Evolutionary conservation across 345 rosid genomes (phyloP).

Genomic region (Orychophragmus violaceus): DNA sequence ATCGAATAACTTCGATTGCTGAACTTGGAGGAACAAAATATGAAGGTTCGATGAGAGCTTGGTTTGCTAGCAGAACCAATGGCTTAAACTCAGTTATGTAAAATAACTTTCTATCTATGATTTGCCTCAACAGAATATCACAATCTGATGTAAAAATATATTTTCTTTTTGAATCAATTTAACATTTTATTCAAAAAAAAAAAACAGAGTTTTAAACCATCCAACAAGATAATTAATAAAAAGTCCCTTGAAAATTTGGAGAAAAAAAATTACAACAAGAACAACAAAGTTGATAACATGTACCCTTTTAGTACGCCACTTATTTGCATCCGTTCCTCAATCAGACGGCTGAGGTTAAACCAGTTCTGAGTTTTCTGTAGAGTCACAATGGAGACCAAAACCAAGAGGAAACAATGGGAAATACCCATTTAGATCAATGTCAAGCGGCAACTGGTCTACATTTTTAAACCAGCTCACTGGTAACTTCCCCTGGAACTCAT

Average conservation of each 20-base stretch:
- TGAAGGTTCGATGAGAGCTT: too few species aligned
- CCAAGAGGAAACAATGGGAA: slow-evolving; percentile 34
- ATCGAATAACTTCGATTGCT: too few species aligned
- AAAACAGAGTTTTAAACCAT: background rate
- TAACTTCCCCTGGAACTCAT: slow-evolving; percentile 15
- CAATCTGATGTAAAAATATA: too few species aligned
- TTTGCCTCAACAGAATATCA: too few species aligned
- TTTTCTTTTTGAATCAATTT: too few species aligned
- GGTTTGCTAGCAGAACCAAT: too few species aligned
- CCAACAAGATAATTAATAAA: background rate
- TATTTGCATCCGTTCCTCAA: background rate
- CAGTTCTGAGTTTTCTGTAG: slow-evolving; percentile 21
- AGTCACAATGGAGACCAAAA: background rate
- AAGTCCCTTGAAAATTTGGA: background rate
- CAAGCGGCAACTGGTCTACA: slow-evolving; percentile 42
- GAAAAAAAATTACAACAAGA: background rate
- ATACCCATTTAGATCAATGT: slow-evolving; percentile 33
- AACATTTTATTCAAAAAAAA: too few species aligned
- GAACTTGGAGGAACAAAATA: too few species aligned
- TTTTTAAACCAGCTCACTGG: slow-evolving; percentile 16
- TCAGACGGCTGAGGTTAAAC: background rate
- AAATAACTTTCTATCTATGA: too few species aligned
- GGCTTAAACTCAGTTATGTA: too few species aligned
- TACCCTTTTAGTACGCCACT: background rate
- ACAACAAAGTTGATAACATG: background rate